Conservation (phyloP, 768 basidiomycete genomes). For the Rhodotorula kratochvilovae region DNA sequence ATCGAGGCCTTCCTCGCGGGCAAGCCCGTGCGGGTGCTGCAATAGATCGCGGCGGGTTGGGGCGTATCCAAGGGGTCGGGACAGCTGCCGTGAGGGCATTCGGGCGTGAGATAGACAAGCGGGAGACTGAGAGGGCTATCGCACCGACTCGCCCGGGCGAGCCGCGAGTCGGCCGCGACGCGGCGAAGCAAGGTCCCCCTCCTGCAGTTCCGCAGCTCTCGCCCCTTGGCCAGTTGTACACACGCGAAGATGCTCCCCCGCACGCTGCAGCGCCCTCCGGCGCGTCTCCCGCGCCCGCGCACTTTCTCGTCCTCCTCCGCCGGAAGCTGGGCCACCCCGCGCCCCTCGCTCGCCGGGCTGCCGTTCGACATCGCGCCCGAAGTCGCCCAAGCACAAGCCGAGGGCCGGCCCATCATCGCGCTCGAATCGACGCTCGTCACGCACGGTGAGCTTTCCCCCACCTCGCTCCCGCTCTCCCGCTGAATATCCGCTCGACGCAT, state of each 20-base stretch:
- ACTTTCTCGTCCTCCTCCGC: neutral
- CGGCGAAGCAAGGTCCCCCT: too few relatives aligned
- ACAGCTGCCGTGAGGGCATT: too few relatives aligned
- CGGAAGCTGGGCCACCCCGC: neutral
- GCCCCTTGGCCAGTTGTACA: too few relatives aligned
- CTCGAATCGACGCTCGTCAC: slow-evolving; percentile 89
- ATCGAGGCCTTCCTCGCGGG: slow-evolving; percentile 58
- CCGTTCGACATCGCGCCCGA: slow-evolving; percentile 74
- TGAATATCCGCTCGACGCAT: neutral
- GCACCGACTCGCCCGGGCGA: too few relatives aligned
- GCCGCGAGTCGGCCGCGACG: too few relatives aligned
- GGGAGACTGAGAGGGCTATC: too few relatives aligned
- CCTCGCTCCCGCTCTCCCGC: too few relatives aligned
- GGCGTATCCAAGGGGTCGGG: too few relatives aligned
- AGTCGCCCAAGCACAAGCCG: slow-evolving; percentile 69
- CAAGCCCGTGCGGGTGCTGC: slow-evolving; percentile 29
- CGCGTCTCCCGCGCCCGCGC: neutral
- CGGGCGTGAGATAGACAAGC: too few relatives aligned
- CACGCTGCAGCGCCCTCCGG: neutral
- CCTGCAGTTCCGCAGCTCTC: neutral
- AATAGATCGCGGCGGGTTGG: neutral
- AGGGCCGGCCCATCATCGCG: slow-evolving; percentile 69
- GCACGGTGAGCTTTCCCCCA: slow-evolving; percentile 55
- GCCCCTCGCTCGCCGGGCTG: slow-evolving; percentile 8
- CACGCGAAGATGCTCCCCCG: neutral